phyloP scores from a whole-genome alignment of 2,329 filamentous ascomycete genomes.

The Cadophora sp. region DNA sequence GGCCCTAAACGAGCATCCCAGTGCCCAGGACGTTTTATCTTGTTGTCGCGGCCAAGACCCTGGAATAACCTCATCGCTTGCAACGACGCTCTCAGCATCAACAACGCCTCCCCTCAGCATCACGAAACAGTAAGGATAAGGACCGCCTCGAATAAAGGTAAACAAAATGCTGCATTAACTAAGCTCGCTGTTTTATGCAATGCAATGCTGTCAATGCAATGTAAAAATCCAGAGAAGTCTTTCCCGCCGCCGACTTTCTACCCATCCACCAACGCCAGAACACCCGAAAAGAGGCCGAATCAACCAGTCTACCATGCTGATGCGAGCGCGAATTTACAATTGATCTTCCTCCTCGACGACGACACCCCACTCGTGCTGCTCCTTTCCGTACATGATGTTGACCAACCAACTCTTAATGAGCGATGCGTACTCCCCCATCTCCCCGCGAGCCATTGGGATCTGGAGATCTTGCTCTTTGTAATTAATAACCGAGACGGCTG shows the following conservation, averaged over 20 bases:
- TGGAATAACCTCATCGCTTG: too few species aligned
- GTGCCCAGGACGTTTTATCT: too few species aligned
- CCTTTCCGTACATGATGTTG: conserved; percentile 76
- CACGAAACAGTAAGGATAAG: neutral
- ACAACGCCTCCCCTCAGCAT: too few species aligned
- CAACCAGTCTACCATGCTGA: neutral
- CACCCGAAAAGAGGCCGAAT: neutral
- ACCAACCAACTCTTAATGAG: conserved; percentile 71
- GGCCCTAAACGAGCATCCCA: too few species aligned
- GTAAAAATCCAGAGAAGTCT: neutral
- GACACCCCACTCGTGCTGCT: conserved; percentile 72
- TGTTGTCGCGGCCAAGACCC: too few species aligned
- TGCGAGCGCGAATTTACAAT: neutral
- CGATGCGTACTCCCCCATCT: conserved; percentile 61
- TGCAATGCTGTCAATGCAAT: conserved; percentile 6
- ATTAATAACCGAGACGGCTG: conserved; percentile 71
- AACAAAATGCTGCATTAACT: conserved; percentile 12
- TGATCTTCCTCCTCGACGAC: conserved; percentile 63
- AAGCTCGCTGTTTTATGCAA: neutral
- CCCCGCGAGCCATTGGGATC: conserved; percentile 64
- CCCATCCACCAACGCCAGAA: conserved; percentile 5
- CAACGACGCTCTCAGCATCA: too few species aligned
- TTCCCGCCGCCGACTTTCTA: conserved; percentile 1
- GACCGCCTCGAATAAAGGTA: neutral
- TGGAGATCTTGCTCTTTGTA: conserved; percentile 69